These are phyloP conservation scores for Pythium brachiatum DNA, from an alignment of 352 stramenopile species.

Conservation along the genomic window DNA sequence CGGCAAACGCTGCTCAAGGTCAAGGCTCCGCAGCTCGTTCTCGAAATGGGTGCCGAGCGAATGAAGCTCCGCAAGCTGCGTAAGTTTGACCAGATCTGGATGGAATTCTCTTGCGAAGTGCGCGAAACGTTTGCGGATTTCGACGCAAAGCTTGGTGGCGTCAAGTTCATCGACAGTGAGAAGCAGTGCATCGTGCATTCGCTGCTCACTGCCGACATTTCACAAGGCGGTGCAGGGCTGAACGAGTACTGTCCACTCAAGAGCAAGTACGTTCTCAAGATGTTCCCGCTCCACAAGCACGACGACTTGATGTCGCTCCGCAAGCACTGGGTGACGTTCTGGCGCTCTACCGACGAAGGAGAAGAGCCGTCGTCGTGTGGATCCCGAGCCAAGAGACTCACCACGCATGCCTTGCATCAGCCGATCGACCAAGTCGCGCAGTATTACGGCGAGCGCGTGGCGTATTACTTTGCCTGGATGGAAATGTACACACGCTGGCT, in stretches of 20 bases:
- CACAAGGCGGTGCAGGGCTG: constrained; percentile 46
- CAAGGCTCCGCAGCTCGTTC: constrained; percentile 53
- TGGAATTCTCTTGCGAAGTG: constrained; percentile 71
- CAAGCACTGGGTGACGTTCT: constrained; percentile 81
- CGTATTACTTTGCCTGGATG: constrained; percentile 93
- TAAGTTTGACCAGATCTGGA: constrained; percentile 72
- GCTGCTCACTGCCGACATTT: constrained; percentile 45
- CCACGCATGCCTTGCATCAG: constrained; percentile 49
- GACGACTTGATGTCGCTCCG: constrained; percentile 62
- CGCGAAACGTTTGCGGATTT: constrained; percentile 70
- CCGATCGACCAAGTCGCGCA: constrained; percentile 84
- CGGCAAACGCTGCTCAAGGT: constrained; percentile 80
- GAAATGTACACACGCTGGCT: constrained; percentile 91
- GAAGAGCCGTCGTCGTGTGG: constrained; percentile 1
- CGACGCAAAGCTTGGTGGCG: constrained; percentile 31
- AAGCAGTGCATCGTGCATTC: constrained; percentile 80
- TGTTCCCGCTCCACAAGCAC: constrained; percentile 89
- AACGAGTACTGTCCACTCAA: constrained; percentile 69
- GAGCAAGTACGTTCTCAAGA: constrained; percentile 66
- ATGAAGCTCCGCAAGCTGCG: constrained; percentile 64
- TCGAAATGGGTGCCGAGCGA: constrained; percentile 69
- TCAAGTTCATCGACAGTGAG: constrained; percentile 77
- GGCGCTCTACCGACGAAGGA: constrained; percentile 26
- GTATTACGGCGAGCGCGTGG: constrained; percentile 90
- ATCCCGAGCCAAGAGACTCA: constrained; percentile 13